Conservation (phyloP, 192 early-diverging fungal genomes). For the Coemansia sp. region DNA sequence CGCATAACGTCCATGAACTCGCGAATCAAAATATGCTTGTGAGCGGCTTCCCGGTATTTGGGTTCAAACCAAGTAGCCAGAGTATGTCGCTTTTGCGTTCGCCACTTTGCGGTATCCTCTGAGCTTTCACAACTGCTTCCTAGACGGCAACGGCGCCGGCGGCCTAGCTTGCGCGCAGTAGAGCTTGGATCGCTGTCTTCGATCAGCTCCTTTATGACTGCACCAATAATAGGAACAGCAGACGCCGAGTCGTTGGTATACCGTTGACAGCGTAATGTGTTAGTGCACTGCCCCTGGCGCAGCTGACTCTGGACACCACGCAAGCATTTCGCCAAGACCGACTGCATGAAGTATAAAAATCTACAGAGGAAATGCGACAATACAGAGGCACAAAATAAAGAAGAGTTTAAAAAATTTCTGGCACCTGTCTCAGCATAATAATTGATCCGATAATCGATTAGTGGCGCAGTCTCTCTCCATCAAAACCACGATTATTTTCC, state of each 20-base stretch:
- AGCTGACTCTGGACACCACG: not conserved
- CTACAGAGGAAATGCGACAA: not conserved
- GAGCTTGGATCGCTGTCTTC: constrained; percentile 1
- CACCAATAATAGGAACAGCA: not conserved
- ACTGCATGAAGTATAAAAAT: not conserved
- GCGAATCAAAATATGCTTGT: constrained; percentile 36
- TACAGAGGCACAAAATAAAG: not conserved
- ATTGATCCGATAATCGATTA: constrained; percentile 7
- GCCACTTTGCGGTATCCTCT: not conserved
- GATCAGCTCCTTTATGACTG: not conserved
- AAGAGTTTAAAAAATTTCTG: too few relatives aligned
- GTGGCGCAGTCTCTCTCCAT: not conserved
- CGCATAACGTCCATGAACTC: constrained; percentile 29
- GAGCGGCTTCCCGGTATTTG: not conserved
- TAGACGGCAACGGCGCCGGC: not conserved
- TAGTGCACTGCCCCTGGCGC: not conserved
- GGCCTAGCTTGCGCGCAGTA: not conserved
- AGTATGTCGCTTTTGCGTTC: not conserved
- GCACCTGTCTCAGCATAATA: not conserved
- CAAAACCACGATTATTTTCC: not conserved
- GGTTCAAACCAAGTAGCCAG: not conserved
- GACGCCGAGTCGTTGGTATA: not conserved
- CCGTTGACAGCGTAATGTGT: not conserved
- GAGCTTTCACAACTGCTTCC: constrained; percentile 2
- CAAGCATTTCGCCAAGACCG: constrained; percentile 8